Conservation (phyloP, 2,329 filamentous ascomycete genomes). For the Aspergillus fumigatus region DNA sequence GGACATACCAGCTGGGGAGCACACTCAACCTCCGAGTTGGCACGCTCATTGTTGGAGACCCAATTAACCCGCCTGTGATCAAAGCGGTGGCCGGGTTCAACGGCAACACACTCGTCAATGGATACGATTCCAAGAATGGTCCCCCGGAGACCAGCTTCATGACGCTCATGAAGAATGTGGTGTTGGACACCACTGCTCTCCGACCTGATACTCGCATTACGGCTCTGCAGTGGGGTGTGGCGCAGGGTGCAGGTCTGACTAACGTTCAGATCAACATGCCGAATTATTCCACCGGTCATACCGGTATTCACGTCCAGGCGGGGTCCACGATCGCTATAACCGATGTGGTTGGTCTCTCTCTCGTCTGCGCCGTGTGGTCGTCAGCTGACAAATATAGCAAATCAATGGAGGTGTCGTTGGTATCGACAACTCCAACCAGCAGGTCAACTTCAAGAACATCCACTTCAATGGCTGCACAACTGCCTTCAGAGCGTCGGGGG, state of each 20-base stretch:
- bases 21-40: conserved; percentile 25
- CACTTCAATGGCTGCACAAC: conserved; percentile 59
- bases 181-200: conserved; percentile 28
- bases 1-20: conserved; percentile 21
- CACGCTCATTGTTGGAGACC: conserved; percentile 30
- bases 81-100: conserved; percentile 22
- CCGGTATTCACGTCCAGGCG: conserved; percentile 22
- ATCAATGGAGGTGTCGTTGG: conserved; percentile 26
- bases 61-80: conserved; percentile 25
- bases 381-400: conserved; percentile 5
- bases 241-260: conserved; percentile 29
- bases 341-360: conserved; percentile 18
- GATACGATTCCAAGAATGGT: conserved; percentile 19
- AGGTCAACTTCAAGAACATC: conserved; percentile 42
- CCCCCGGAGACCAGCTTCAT: conserved; percentile 28
- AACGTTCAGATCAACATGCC: conserved; percentile 33
- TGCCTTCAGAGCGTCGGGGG: conserved; percentile 39
- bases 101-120: conserved; percentile 26
- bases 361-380: neutral
- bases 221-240: conserved; percentile 32
- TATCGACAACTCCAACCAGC: conserved; percentile 27
- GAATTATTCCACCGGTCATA: conserved; percentile 20
- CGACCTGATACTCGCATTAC: conserved; percentile 14
- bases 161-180: conserved; percentile 28
- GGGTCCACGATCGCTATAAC: conserved; percentile 25